phyloP scores from a whole-genome alignment of 345 rosid species.

The Citrus inodora region DNA sequence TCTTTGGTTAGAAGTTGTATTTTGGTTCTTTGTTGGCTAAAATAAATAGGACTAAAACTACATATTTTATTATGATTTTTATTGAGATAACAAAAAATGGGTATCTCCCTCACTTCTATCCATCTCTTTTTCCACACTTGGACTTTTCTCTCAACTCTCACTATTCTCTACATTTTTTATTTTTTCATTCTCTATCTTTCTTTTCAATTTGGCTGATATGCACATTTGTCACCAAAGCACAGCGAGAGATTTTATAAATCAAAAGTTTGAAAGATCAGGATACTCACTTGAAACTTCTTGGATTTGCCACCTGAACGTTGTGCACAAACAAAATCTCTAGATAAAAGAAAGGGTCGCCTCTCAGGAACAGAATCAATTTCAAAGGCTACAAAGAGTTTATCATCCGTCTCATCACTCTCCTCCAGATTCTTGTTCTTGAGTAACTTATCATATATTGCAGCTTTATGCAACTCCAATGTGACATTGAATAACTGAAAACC shows the following conservation, averaged over 20 bases:
- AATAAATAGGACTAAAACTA: neutral
- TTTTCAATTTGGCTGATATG: neutral
- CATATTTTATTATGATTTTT: neutral
- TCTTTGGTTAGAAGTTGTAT: neutral
- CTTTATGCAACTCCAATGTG: slow-evolving; percentile 23
- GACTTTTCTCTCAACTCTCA: neutral
- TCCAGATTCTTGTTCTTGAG: neutral
- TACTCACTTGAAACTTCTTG: slow-evolving; percentile 29
- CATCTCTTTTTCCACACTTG: neutral
- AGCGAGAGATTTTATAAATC: neutral
- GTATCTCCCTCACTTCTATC: neutral
- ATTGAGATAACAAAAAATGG: neutral
- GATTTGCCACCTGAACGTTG: slow-evolving; percentile 15
- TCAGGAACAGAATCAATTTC: slow-evolving; percentile 20
- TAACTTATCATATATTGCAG: slow-evolving; percentile 12
- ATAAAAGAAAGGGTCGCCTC: slow-evolving; percentile 33
- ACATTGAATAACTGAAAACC: slow-evolving; percentile 15
- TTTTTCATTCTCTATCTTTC: too few relatives aligned
- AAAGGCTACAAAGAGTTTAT: slow-evolving; percentile 26
- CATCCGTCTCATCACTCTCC: slow-evolving; percentile 1
- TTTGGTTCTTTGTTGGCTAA: neutral
- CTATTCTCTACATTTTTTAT: neutral
- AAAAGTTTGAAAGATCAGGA: neutral
- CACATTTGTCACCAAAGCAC: neutral
- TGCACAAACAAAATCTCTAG: slow-evolving; percentile 41